A percentile compares a stretch with the other conserved stretches of the same genome.
Evolutionary conservation across 768 basidiomycete genomes (phyloP).

Genomic region (Ramaria rubella): DNA sequence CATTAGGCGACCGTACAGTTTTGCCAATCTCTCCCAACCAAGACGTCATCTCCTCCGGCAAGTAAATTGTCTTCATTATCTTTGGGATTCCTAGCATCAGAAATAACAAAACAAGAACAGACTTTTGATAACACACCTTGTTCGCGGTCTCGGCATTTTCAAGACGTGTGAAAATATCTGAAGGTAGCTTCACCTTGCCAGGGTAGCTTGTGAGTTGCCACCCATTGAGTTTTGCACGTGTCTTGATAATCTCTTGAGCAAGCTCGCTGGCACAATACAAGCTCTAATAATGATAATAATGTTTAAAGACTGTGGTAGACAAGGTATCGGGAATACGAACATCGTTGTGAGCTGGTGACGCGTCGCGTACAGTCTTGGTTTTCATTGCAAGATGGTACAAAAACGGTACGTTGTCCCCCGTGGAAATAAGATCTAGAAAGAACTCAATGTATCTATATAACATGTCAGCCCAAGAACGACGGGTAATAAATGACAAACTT

Average conservation of each 20-base stretch:
- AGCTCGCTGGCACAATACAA: conserved; percentile 85
- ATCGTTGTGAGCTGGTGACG: conserved; percentile 62
- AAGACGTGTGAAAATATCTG: conserved; percentile 72
- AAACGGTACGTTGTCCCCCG: conserved; percentile 76
- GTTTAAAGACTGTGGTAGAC: not conserved
- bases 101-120: not conserved
- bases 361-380: conserved; percentile 82
- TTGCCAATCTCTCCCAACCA: conserved; percentile 47
- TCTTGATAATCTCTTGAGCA: conserved; percentile 79
- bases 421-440: conserved; percentile 72
- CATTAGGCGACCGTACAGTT: conserved; percentile 9
- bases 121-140: conserved; percentile 36
- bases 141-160: conserved; percentile 59
- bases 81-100: conserved; percentile 21
- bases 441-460: conserved; percentile 74
- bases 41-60: conserved; percentile 50
- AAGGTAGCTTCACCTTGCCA: conserved; percentile 70
- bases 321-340: conserved; percentile 29
- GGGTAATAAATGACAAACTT: conserved; percentile 45
- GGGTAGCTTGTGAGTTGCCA: conserved; percentile 81
- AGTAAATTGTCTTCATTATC: conserved; percentile 63
- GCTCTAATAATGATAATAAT: conserved; percentile 45
- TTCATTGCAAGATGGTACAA: conserved; percentile 77
- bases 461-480: conserved; percentile 6
- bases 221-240: conserved; percentile 44